Evolutionary conservation across 495 filamentous ascomycete species (phyloP), one percentile per base, ranked within the genome.

Genomic region (Rostrohypoxylon terebratum): DNA sequence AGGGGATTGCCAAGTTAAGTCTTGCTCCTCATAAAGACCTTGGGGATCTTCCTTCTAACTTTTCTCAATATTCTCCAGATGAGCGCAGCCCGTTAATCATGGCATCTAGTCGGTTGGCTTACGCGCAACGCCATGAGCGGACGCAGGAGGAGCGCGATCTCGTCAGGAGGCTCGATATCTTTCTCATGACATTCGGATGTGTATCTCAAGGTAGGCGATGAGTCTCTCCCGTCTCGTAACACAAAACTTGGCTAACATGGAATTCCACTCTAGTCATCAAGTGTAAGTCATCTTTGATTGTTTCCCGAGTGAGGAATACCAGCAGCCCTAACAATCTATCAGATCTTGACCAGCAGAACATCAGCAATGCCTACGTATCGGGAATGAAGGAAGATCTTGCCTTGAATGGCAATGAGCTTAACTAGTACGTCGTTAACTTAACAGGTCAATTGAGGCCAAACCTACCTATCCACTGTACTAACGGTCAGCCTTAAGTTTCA

Each of bases 301-400:
- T 16, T 25, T 13, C 1, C 18, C 3, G 1, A 13, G 33, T 34
- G 61, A 0, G 25, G 33, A 53, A 16, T 3, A 6, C 16, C 36
- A 25, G 25, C 16, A 18, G 6, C 20, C 33, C 59, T 75, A 54
- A 75, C 21, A 13, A 40, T 38, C 75, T 11, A 68, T 14, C 73
- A 71, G 75, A 79, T 40, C 77, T 81, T 33, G 82, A 83, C 55
- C 81, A 81, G 36, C 77, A 78, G 23, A 83, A 83, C 59, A 81
- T 83, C 64, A 83, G 74, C 69, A 81, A 78, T 36, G 82, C 82
- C 34, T 83, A 81, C 57, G 78, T 83, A 0, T 80, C 77, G 0
- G 82, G 82, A 20, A 83, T 83, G 82, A 80, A 81, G 59, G 81
- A 83, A 64, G 81, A 83, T 18, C 72, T 83, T 23, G 59, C 45